Evolutionary conservation across 2,329 filamentous ascomycete species (phyloP).

Genomic region (Claviceps paspali): DNA sequence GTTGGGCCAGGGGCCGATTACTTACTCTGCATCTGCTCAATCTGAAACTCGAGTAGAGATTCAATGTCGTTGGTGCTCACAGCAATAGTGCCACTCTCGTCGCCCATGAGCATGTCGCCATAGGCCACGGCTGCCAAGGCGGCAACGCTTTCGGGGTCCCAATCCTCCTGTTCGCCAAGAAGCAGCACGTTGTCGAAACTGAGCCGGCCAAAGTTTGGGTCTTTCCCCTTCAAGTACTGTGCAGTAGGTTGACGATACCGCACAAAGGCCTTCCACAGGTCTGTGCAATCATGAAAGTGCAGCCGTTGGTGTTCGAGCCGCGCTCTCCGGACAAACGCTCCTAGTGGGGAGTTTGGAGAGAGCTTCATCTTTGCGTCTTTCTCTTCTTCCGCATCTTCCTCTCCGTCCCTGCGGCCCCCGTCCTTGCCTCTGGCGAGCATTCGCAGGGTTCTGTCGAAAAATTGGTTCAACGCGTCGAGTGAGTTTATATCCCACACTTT

Average conservation of each 20-base stretch:
- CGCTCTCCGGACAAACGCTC: conserved; percentile 62
- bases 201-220: conserved; percentile 40
- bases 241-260: conserved; percentile 66
- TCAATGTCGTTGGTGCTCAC: conserved; percentile 71
- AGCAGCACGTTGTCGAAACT: conserved; percentile 43
- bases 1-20: too few relatives aligned
- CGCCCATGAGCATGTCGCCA: conserved; percentile 34
- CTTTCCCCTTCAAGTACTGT: conserved; percentile 45
- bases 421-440: conserved; percentile 49
- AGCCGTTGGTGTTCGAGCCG: conserved; percentile 67
- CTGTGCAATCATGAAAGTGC: conserved; percentile 62
- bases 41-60: conserved; percentile 70
- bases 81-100: conserved; percentile 23
- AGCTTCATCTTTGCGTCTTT: conserved; percentile 40
- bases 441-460: conserved; percentile 46
- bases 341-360: conserved; percentile 62
- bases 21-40: conserved; percentile 71
- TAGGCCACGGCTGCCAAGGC: conserved; percentile 33
- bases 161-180: conserved; percentile 34
- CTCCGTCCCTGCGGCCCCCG: conserved; percentile 39
- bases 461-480: conserved; percentile 62
- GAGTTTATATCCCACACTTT: conserved; percentile 75
- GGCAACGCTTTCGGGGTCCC: conserved; percentile 26
- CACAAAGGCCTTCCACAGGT: conserved; percentile 72
- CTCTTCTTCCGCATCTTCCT: conserved; percentile 25